phyloP scores from a whole-genome alignment of 108 stramenopile genomes.

The Nannochloropsis salina region DNA sequence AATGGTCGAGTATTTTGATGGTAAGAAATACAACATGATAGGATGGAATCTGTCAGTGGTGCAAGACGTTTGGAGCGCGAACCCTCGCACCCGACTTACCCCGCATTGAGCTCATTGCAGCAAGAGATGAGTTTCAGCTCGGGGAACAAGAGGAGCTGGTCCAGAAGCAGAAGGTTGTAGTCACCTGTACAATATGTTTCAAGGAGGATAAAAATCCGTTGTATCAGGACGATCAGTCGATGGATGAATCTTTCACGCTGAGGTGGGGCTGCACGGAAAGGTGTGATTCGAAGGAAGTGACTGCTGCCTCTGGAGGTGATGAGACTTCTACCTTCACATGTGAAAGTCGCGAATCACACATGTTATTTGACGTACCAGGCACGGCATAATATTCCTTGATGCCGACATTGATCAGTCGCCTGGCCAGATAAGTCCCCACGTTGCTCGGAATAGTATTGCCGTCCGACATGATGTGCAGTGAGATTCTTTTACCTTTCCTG shows the following conservation, averaged over 20 bases:
- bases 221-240: too few species aligned
- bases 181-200: background rate
- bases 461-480: background rate
- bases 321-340: too few species aligned
- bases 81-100: background rate
- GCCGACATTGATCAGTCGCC: constrained; percentile 22
- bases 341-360: too few species aligned
- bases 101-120: constrained; percentile 38
- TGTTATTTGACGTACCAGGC: background rate
- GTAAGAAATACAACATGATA: too few species aligned
- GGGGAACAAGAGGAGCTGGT: constrained; percentile 20
- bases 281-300: too few species aligned
- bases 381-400: constrained; percentile 20
- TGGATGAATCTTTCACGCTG: too few species aligned
- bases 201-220: too few species aligned
- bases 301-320: too few species aligned
- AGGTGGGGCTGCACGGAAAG: too few species aligned
- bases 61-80: too few species aligned
- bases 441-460: constrained; percentile 14
- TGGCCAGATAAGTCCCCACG: constrained; percentile 24
- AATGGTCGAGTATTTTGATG: background rate
- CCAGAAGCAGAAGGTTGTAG: constrained; percentile 23
- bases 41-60: too few species aligned
- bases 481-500: too few species aligned
- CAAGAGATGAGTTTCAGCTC: constrained; percentile 20